Evolutionary conservation across 2,329 filamentous ascomycete species (phyloP).

Genomic region (Phialocephala sp.): DNA sequence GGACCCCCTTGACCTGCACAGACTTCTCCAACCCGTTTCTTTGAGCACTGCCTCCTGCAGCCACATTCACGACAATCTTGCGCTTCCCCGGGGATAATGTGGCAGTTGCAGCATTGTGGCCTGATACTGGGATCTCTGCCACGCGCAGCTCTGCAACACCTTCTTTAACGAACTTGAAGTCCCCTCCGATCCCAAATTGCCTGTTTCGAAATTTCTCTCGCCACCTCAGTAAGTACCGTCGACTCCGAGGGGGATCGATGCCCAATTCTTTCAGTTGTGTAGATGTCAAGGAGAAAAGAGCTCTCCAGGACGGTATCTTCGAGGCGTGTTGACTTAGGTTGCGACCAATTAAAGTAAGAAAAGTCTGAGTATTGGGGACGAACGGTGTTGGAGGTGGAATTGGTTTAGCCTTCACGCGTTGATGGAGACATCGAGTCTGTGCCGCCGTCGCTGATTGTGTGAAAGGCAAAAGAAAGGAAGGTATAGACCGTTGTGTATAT

Average conservation of each 20-base stretch:
- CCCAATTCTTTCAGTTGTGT: constrained; percentile 81
- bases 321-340: constrained; percentile 79
- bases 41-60: constrained; percentile 49
- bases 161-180: constrained; percentile 72
- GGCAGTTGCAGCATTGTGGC: constrained; percentile 50
- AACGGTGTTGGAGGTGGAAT: constrained; percentile 80
- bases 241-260: constrained; percentile 81
- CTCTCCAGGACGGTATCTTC: constrained; percentile 91
- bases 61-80: constrained; percentile 64
- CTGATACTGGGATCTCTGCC: constrained; percentile 44
- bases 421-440: constrained; percentile 48
- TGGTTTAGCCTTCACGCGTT: constrained; percentile 44
- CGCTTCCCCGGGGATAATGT: constrained; percentile 57
- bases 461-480: constrained; percentile 42
- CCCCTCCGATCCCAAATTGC: constrained; percentile 80
- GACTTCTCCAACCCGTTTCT: constrained; percentile 46
- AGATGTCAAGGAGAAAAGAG: constrained; percentile 83
- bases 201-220: constrained; percentile 82
- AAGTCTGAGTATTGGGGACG: constrained; percentile 82
- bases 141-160: constrained; percentile 59
- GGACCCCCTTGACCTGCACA: constrained; percentile 66
- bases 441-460: constrained; percentile 36
- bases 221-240: constrained; percentile 87
- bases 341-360: constrained; percentile 90
- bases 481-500: constrained; percentile 38